Conservation (phyloP, 495 filamentous ascomycete species). For the Cercophora scortea region DNA sequence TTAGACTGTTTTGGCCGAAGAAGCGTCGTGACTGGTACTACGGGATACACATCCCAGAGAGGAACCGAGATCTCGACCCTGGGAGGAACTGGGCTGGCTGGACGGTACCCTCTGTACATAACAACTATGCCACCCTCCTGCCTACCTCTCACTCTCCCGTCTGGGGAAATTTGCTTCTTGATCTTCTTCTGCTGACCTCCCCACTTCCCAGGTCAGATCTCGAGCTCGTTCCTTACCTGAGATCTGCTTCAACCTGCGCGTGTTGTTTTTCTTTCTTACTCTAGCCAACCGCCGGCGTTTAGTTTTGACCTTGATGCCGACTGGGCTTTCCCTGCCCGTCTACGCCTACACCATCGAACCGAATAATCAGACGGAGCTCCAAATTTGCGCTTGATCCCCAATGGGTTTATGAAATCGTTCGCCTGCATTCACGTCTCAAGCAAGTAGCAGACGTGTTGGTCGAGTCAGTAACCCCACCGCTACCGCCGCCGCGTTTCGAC, state of each 20-base stretch:
- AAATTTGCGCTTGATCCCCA: neutral
- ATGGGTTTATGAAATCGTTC: neutral
- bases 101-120: slow-evolving; percentile 9
- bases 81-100: neutral
- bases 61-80: slow-evolving; percentile 10
- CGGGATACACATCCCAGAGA: slow-evolving; percentile 1
- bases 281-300: neutral
- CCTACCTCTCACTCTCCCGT: neutral
- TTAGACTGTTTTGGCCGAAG: slow-evolving; percentile 4
- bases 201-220: slow-evolving; percentile 4
- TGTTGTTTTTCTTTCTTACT: neutral
- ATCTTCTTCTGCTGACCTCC: neutral
- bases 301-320: neutral
- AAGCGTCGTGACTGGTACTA: neutral
- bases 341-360: neutral
- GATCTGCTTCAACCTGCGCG: slow-evolving; percentile 4
- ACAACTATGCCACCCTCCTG: slow-evolving; percentile 6
- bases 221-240: slow-evolving; percentile 18
- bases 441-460: no score
- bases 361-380: neutral
- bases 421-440: neutral
- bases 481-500: no score
- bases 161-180: neutral
- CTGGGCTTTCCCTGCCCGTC: neutral
- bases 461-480: no score